Conservation (phyloP, 495 filamentous ascomycete genomes). For the Talaromyces stipitatus region DNA sequence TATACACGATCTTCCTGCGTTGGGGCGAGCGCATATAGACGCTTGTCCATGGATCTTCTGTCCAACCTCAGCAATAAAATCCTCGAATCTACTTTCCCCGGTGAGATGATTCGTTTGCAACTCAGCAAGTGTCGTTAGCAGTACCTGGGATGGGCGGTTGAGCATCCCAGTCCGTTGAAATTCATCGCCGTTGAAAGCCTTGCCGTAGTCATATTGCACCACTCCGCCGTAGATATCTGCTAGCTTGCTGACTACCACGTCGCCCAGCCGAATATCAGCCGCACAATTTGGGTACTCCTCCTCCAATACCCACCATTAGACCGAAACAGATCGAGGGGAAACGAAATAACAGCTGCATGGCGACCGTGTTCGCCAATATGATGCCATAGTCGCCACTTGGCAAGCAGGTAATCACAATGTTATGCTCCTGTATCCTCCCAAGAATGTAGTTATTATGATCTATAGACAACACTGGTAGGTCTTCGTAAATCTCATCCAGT, state of each 20-base stretch:
- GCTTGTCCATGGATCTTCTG: not conserved
- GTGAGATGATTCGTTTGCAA: conserved; percentile 8
- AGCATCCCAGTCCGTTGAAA: conserved; percentile 17
- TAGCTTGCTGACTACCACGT: conserved; percentile 30
- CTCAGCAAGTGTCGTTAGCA: conserved; percentile 10
- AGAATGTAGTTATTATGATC: conserved; percentile 15
- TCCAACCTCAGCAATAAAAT: conserved; percentile 8
- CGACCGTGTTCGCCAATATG: conserved; percentile 17
- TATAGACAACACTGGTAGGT: not conserved
- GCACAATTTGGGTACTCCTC: conserved; percentile 17
- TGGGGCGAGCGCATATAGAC: conserved; percentile 4
- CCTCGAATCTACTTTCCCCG: conserved; percentile 8
- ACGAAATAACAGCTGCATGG: conserved; percentile 17
- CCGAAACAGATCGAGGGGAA: conserved; percentile 24
- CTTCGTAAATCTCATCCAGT: conserved; percentile 9
- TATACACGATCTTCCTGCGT: conserved; percentile 21
- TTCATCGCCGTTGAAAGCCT: not conserved
- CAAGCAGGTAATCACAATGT: conserved; percentile 21
- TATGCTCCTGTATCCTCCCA: conserved; percentile 15
- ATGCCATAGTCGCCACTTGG: conserved; percentile 18
- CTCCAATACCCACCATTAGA: conserved; percentile 29
- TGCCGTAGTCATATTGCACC: conserved; percentile 8
- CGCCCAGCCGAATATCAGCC: conserved; percentile 26
- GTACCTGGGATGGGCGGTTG: conserved; percentile 11
- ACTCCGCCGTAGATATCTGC: conserved; percentile 16